These are phyloP conservation scores for Ulota crispa DNA, from an alignment of 225 moss, liverwort and hornwort genomes.

Conservation along the genomic window DNA sequence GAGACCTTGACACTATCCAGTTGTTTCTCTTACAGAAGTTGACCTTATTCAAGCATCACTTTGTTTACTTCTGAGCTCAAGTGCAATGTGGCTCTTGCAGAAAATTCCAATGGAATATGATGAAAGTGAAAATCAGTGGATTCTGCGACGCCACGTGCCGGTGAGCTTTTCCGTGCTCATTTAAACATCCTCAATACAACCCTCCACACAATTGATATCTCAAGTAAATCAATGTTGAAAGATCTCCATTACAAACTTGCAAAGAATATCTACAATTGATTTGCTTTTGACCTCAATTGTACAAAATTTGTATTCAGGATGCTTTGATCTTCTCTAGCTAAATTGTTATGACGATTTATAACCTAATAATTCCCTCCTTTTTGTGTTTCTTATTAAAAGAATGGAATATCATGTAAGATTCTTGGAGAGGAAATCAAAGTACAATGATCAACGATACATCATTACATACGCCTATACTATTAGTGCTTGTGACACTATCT, in stretches of 20 bases:
- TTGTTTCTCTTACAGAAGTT: too few species aligned
- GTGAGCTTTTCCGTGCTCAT: slow-evolving; percentile 31
- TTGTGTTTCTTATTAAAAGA: neutral
- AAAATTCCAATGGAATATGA: slow-evolving; percentile 60
- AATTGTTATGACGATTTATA: neutral
- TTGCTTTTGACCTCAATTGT: too few species aligned
- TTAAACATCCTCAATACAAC: too few species aligned
- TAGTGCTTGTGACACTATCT: too few species aligned
- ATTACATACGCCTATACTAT: neutral
- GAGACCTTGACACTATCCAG: too few species aligned
- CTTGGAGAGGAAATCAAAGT: neutral
- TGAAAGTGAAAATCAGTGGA: slow-evolving; percentile 62
- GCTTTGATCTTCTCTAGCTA: neutral
- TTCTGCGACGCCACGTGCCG: slow-evolving; percentile 70
- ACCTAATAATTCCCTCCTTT: neutral
- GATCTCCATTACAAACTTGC: too few species aligned
- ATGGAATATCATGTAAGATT: neutral
- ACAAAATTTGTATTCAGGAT: too few species aligned
- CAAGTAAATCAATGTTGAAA: too few species aligned
- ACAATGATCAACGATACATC: neutral
- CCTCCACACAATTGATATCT: too few species aligned
- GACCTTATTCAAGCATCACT: too few species aligned
- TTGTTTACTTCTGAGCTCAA: neutral
- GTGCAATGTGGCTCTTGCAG: slow-evolving; percentile 34
- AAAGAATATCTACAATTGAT: too few species aligned